A percentile compares a stretch with the other conserved stretches of the same genome.
phyloP scores from a whole-genome alignment of 495 filamentous ascomycete species.

The Aspergillus wentii region DNA sequence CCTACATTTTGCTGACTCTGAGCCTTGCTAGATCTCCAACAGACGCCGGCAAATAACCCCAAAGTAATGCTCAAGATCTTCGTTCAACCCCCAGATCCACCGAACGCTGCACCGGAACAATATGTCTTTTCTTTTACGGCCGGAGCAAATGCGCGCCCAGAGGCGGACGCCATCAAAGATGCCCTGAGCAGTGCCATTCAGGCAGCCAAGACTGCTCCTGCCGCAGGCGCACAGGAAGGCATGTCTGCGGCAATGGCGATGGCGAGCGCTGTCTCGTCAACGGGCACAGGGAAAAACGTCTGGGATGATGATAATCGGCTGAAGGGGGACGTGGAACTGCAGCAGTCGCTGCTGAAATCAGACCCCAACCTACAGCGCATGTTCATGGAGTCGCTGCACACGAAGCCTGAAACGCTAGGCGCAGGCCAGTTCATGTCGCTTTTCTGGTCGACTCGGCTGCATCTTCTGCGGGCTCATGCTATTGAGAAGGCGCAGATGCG shows the following conservation, averaged over 20 bases:
- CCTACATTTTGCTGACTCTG: constrained; percentile 9
- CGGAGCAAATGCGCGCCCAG: constrained; percentile 62
- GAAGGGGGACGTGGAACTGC: constrained; percentile 68
- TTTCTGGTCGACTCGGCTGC: constrained; percentile 87
- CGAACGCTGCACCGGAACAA: constrained; percentile 51
- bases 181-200: constrained; percentile 72
- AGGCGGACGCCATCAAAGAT: constrained; percentile 81
- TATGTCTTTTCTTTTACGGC: constrained; percentile 89
- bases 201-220: constrained; percentile 52
- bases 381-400: constrained; percentile 71
- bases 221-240: constrained; percentile 32
- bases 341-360: constrained; percentile 77
- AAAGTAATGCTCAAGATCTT: constrained; percentile 93
- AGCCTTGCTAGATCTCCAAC: constrained; percentile 66
- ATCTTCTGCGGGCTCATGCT: constrained; percentile 81
- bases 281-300: constrained; percentile 38
- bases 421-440: constrained; percentile 74
- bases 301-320: constrained; percentile 77
- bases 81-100: constrained; percentile 52
- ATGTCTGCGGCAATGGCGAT: constrained; percentile 55
- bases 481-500: constrained; percentile 80
- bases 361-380: constrained; percentile 68
- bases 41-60: constrained; percentile 72
- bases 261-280: constrained; percentile 47
- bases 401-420: constrained; percentile 76